Conservation (phyloP, 2,329 filamentous ascomycete species). For the Ceratocystis ficicola region DNA sequence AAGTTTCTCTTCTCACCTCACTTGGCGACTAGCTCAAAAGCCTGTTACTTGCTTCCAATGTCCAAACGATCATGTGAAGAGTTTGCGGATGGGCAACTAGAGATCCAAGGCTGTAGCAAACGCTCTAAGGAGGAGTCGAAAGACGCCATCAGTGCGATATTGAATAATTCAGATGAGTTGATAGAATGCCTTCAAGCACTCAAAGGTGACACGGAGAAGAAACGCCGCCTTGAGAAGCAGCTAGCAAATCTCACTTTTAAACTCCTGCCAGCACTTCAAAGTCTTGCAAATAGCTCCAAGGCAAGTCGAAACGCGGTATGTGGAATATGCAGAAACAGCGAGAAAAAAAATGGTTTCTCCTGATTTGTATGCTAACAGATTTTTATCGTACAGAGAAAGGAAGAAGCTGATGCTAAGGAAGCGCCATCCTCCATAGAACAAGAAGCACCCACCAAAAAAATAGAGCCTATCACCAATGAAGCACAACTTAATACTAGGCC, state of each 20-base stretch:
- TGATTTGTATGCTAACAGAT: neutral
- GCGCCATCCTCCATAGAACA: neutral
- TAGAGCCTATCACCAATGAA: neutral
- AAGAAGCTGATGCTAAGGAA: neutral
- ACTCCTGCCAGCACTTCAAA: slow-evolving; percentile 27
- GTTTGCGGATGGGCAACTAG: slow-evolving; percentile 11
- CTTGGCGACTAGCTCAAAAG: neutral
- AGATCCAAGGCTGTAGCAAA: slow-evolving; percentile 22
- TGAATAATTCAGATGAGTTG: slow-evolving; percentile 32
- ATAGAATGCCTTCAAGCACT: slow-evolving; percentile 32
- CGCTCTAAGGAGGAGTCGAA: slow-evolving; percentile 22
- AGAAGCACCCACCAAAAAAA: neutral
- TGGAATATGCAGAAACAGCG: neutral
- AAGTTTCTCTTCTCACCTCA: neutral
- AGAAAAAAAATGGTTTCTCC: neutral
- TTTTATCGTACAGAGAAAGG: slow-evolving; percentile 1
- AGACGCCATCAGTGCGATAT: slow-evolving; percentile 27
- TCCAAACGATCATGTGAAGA: slow-evolving; percentile 22
- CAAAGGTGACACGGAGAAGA: slow-evolving; percentile 25
- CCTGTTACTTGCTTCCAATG: slow-evolving; percentile 6
- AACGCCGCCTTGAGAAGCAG: slow-evolving; percentile 22
- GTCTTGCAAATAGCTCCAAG: slow-evolving; percentile 21
- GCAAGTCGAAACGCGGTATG: slow-evolving; percentile 12
- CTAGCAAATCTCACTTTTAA: slow-evolving; percentile 24
- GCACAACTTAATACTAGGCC: neutral